These are phyloP conservation scores for Plasmodium berghei DNA, from an alignment of 169 alveolate species.

Conservation along the genomic window DNA sequence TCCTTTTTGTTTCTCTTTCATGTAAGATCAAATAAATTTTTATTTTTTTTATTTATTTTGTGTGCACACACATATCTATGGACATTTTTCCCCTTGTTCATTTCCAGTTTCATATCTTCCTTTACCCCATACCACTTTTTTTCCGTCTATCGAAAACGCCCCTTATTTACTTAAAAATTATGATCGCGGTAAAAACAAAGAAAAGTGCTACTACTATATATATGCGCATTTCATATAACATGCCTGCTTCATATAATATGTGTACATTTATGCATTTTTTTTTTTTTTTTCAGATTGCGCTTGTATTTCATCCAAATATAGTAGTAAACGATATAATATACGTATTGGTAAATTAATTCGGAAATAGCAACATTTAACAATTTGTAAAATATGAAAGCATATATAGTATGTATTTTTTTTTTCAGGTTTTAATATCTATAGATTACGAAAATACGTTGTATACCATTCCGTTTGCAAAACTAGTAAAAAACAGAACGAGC, in stretches of 20 bases:
- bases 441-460: slow-evolving; percentile 45
- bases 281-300: slow-evolving; percentile 43
- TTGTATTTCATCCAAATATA: slow-evolving; percentile 57
- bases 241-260: not conserved
- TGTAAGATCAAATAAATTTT: slow-evolving; percentile 10
- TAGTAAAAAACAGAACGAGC: slow-evolving; percentile 5
- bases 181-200: slow-evolving; percentile 18
- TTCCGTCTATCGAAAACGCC: slow-evolving; percentile 70
- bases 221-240: not conserved
- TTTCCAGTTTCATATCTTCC: slow-evolving; percentile 49
- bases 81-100: not conserved
- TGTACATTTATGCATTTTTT: not conserved
- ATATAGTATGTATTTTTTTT: not conserved
- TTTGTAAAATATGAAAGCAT: no score
- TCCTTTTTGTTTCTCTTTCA: slow-evolving; percentile 66
- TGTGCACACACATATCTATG: not conserved
- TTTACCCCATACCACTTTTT: slow-evolving; percentile 58
- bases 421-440: slow-evolving; percentile 36
- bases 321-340: slow-evolving; percentile 51
- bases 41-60: not conserved
- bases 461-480: slow-evolving; percentile 64
- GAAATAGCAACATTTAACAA: no score
- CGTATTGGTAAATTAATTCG: slow-evolving; percentile 24
- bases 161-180: slow-evolving; percentile 42
- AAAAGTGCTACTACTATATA: not conserved